Base-by-base conservation (phyloP, 495 filamentous ascomycete species). In the Daldinia decipiens region DNA sequence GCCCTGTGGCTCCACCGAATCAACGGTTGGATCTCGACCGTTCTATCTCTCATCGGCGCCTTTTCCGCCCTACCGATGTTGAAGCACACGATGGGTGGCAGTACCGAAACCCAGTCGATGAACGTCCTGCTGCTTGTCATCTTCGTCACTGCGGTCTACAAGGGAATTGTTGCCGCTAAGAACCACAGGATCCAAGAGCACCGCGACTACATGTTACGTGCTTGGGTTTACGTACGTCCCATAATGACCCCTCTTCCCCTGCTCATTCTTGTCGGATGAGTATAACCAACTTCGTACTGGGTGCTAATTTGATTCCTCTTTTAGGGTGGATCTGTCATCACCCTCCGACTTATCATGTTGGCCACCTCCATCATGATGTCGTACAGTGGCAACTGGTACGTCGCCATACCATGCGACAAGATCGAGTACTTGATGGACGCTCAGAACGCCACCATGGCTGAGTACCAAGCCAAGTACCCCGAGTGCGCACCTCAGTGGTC, bases 171-270 rank as follows among this genome's bases (percentile, higher is more conserved):
- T 63, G 86, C 85, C 64, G 83, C 87, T 74, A 84, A 82, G 71
- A 70, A 78, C 9, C 72, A 85, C 17, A 84, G 86, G 65, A 85
- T 89, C 59, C 84, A 87, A 24, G 79, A 88, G 68, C 87, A 89
- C 64, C 78, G 86, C 2, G 80, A 80, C 9, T 89, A 85, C 85
- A 88, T 86, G 85, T 71, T 88, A 26, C 74, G 87, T 13, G 72
- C 83, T 5, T 81, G 81, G 81, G 76, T 82, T 68, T 85, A 82
- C 64, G 75, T 79, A 66, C 59, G 78, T 67, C 27, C 8, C 52
- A 34, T 0, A 45, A 38, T 26, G 11, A 38, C 34, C 9, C n/a
- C 19, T 24, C 4, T 26, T 32, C 39, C 0, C 45, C 3, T 27
- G 17, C 32, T 21, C 4, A 57, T 38, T 8, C 11, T 39, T 38